Evolutionary conservation across 495 filamentous ascomycete species (phyloP), one percentile per base, ranked within the genome.

Genomic region (Entonaema liquescens): DNA sequence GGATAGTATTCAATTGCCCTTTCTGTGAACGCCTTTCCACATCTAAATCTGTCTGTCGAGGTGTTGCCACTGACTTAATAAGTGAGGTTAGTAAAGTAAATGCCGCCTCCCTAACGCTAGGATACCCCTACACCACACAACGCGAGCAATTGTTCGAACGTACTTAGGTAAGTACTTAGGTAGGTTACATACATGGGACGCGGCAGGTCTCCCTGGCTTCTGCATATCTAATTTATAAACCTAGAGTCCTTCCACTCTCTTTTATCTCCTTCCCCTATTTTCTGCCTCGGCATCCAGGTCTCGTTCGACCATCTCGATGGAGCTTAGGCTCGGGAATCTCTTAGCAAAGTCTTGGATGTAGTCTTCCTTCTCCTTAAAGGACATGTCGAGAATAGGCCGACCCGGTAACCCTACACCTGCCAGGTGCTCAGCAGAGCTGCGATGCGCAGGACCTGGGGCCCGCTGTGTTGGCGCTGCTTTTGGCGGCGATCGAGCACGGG

Each of bases 301-400:
- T 57, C 79, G 71, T 72, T 87, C 93, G 31, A 93, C 91, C 89
- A 96, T 92, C 82, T 97, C 93, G 53, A 97, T 83, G 0, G 91
- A 88, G 23, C 86, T 88, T 25, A 97, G 82, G 73, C 89, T 93
- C 1, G 94, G 94, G 77, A 92, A 97, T 49, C 92, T 83, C 78
- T 91, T 91, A 70, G 89, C 90, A 74, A 97, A 97, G 76, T 91
- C 84, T 57, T 74, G 70, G 15, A 88, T 70, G 74, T 87, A 87
- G 59, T 88, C 84, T 59, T 87, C 85, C 71, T 80, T 86, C 59
- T 85, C 80, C 59, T 77, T 74, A 21, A 79, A 73, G 58, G 76
- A 78, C 83, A 85, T 85, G n/a, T 79, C 76, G 69, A 85, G 72
- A 47, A 75, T 67, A 3, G 82, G 74, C 29, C 81, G 80, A 2